Base-by-base conservation (phyloP, 2,329 filamentous ascomycete species). In the Metarhizium brunneum region DNA sequence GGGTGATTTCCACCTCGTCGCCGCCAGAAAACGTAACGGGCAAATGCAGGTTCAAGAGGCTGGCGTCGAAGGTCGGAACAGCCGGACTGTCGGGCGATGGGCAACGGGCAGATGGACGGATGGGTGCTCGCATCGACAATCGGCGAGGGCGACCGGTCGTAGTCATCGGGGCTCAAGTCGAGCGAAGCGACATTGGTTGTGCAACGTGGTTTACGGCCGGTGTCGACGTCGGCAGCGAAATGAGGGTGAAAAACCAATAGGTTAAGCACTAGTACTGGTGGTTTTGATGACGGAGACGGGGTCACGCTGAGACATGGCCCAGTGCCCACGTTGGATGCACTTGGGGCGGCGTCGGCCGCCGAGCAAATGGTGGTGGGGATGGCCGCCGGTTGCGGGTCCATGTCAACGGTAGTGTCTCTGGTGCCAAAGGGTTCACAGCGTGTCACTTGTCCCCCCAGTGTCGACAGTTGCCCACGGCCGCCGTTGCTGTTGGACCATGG, bases 141-240 rank as follows among this genome's bases (percentile, higher is more conserved):
- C 30, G 32, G n/a, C 38, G 42, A 16, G 42, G n/a, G 40, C 50
- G 51, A 53, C 54, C 47, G 18, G 45, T 56, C 50, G 48, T 56
- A 20, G 49, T 51, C 43, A n/a, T 47, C 10, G 35, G 16, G 7
- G 18, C 42, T 47, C 47, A 51, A 51, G 14, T 51, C 47, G 40
- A 56, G 16, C 18, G 20, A 47, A 42, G 55, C 49, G 52, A 51
- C 55, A 56, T 56, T 48, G 45, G 45, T 20, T 18, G 42, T 50
- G 54, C 42, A 6, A 20, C 42, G 14, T 42, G 50, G 48, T 35
- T 18, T 43, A 45, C 30, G 50, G 42, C 50, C 40, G 40, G 45
- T 13, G 47, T 30, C 42, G 49, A 10, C 16, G 53, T 45, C 25
- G 40, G 30, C 47, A 36, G 42, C 42, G n/a, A 18, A 45, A 20